Conservation (phyloP, 305 asterid genomes). For the Ajuga reptans region DNA sequence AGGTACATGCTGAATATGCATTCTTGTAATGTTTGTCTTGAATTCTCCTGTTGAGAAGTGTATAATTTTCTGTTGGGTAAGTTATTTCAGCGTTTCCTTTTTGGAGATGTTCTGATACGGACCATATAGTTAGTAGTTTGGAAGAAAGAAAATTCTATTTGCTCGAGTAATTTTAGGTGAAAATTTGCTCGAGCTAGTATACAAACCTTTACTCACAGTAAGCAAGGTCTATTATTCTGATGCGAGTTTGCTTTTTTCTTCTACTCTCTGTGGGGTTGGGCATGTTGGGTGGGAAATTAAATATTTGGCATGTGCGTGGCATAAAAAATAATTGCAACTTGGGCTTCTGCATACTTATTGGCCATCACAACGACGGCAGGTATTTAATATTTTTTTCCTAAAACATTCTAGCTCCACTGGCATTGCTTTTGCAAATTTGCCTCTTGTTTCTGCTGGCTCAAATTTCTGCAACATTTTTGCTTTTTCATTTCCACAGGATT, state of each 20-base stretch:
- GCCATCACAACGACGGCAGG: neutral
- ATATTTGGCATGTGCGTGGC: neutral
- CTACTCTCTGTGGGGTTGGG: neutral
- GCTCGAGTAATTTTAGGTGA: neutral
- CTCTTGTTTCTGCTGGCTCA: neutral
- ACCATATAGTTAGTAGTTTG: neutral
- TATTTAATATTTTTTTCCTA: neutral
- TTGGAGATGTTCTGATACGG: conserved; percentile 2
- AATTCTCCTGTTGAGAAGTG: neutral
- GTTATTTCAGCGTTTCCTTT: neutral
- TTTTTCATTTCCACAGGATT: conserved; percentile 48
- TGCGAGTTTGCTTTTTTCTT: neutral
- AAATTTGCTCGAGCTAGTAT: neutral
- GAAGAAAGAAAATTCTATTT: neutral
- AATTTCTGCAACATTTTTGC: neutral
- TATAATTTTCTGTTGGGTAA: neutral
- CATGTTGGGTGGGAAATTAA: neutral
- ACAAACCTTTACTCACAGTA: neutral
- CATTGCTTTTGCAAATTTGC: neutral
- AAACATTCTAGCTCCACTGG: too few relatives aligned
- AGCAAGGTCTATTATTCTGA: neutral
- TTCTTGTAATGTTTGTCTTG: neutral
- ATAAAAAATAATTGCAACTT: neutral
- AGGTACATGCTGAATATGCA: conserved; percentile 38
- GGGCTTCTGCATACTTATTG: neutral